Percentiles rank a stretch among this genome's conserved stretches.
These are phyloP conservation scores for Xerocomus nothofagi DNA, from an alignment of 1,284 basidiomycete genomes.

Conservation along the genomic window DNA sequence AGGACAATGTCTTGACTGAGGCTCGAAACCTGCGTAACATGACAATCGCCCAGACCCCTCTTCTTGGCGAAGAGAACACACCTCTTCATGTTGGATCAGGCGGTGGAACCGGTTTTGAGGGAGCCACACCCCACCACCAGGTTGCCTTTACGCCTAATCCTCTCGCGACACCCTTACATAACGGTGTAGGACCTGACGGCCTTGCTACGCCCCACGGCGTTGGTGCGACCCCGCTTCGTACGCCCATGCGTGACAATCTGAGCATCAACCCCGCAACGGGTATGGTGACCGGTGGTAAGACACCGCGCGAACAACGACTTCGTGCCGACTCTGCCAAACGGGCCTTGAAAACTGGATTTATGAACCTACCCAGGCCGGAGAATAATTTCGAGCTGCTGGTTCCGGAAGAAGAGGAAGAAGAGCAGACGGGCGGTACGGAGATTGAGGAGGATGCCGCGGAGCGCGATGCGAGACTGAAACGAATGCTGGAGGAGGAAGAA, in stretches of 20 bases:
- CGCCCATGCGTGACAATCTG: conserved; percentile 89
- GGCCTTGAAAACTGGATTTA: conserved; percentile 80
- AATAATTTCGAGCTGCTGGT: conserved; percentile 97
- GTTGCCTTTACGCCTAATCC: conserved; percentile 95
- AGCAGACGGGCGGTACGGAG: conserved; percentile 41
- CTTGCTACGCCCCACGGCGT: conserved; percentile 66
- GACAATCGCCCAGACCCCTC: conserved; percentile 88
- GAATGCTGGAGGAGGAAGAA: conserved; percentile 76
- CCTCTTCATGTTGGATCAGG: conserved; percentile 74
- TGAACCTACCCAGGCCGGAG: conserved; percentile 86
- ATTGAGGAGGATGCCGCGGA: conserved; percentile 90
- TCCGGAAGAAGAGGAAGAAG: conserved; percentile 80
- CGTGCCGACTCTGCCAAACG: conserved; percentile 65
- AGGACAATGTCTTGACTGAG: conserved; percentile 92
- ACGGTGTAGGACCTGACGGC: conserved; percentile 43
- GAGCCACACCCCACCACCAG: conserved; percentile 87
- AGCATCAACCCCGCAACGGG: conserved; percentile 80
- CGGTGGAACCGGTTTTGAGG: conserved; percentile 86
- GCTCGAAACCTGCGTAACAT: conserved; percentile 94
- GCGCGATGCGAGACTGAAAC: conserved; percentile 78
- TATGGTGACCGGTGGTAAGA: conserved; percentile 59
- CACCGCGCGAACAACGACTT: conserved; percentile 73
- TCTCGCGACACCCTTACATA: conserved; percentile 78
- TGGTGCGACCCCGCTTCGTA: conserved; percentile 80
- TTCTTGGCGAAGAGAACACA: conserved; percentile 96